Conservation (phyloP, 768 basidiomycete genomes). For the Russula virescens region DNA sequence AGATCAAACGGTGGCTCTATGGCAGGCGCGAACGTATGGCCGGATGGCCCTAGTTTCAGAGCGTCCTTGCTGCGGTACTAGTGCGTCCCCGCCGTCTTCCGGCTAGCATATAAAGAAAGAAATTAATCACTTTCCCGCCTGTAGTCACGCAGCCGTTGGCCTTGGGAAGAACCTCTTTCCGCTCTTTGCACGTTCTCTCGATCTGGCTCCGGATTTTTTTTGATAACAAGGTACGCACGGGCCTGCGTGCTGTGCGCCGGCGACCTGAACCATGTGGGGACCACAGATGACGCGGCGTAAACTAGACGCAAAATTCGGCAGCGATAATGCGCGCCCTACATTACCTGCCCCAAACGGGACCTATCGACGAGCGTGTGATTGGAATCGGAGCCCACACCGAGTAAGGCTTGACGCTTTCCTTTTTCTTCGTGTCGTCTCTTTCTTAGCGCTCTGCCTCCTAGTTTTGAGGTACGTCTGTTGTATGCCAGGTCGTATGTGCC, state of each 20-base stretch:
- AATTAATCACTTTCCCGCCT: no score
- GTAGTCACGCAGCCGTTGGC: slow-evolving; percentile 45
- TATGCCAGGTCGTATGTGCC: background rate
- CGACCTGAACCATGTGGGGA: background rate
- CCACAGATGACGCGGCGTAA: background rate
- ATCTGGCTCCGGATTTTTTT: slow-evolving; percentile 57
- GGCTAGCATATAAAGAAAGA: no score
- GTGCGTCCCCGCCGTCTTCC: slow-evolving; percentile 36
- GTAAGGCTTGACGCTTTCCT: slow-evolving; percentile 37
- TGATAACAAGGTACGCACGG: slow-evolving; percentile 49
- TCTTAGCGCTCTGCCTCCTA: slow-evolving; percentile 21
- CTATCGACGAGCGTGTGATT: slow-evolving; percentile 58
- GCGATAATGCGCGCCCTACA: slow-evolving; percentile 63
- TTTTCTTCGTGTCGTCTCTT: slow-evolving; percentile 2
- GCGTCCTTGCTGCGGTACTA: slow-evolving; percentile 58
- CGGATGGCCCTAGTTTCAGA: slow-evolving; percentile 54
- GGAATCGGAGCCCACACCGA: slow-evolving; percentile 83
- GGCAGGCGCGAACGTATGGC: slow-evolving; percentile 78
- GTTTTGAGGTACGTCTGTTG: slow-evolving; percentile 37
- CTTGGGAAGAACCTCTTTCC: slow-evolving; percentile 59
- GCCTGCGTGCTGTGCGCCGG: background rate
- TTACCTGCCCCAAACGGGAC: slow-evolving; percentile 68
- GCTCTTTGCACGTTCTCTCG: slow-evolving; percentile 63
- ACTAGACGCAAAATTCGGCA: slow-evolving; percentile 54
- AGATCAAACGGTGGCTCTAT: slow-evolving; percentile 47